phyloP scores from a whole-genome alignment of 495 filamentous ascomycete species.

The Lasiosphaeriaceae sp. region DNA sequence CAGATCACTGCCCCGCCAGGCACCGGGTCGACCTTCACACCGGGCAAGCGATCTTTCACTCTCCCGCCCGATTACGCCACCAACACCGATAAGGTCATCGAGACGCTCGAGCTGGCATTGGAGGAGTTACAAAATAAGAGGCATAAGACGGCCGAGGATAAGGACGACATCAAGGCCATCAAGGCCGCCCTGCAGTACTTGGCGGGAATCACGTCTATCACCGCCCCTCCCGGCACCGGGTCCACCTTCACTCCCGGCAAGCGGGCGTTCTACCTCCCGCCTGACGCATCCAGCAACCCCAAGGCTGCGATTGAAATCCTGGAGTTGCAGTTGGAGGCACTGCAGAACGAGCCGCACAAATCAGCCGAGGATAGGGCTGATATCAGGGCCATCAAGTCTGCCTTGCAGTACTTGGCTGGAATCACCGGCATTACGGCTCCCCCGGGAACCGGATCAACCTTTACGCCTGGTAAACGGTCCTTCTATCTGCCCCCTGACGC shows the following conservation, averaged over 20 bases:
- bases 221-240: constrained; percentile 22
- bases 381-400: constrained; percentile 21
- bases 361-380: constrained; percentile 15
- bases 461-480: constrained; percentile 23
- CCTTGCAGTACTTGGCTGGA: constrained; percentile 18
- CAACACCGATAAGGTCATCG: constrained; percentile 25
- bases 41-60: constrained; percentile 6
- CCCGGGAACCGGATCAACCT: constrained; percentile 17
- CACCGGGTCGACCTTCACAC: constrained; percentile 4
- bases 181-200: constrained; percentile 22
- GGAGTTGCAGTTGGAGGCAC: constrained; percentile 17
- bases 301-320: constrained; percentile 23
- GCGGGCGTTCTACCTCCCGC: constrained; percentile 16
- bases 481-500: constrained; percentile 6
- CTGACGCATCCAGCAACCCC: constrained; percentile 15
- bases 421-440: constrained; percentile 22
- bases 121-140: constrained; percentile 27
- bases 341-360: constrained; percentile 28
- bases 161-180: constrained; percentile 21
- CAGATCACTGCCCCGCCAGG: constrained; percentile 23
- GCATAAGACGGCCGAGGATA: constrained; percentile 23
- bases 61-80: constrained; percentile 17
- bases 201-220: constrained; percentile 22
- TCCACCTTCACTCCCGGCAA: constrained; percentile 27
- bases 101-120: constrained; percentile 21